Conservation (phyloP, 2,329 filamentous ascomycete species). For the Plenodomus biglobosus region DNA sequence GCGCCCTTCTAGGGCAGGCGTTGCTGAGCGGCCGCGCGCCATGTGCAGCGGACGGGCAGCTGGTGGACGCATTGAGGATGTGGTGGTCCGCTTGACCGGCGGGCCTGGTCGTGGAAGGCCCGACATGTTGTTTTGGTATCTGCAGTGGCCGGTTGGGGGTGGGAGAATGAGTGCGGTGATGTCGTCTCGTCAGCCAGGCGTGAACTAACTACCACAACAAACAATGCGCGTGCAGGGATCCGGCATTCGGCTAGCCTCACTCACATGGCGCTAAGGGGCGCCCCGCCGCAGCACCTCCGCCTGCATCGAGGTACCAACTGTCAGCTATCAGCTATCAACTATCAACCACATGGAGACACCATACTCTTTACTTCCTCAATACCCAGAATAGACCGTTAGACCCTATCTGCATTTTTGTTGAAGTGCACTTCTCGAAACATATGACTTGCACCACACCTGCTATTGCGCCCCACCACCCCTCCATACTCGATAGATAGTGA, state of each 20-base stretch:
- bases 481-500: slow-evolving; percentile 4
- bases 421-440: too few relatives aligned
- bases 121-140: slow-evolving; percentile 50
- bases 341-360: not conserved
- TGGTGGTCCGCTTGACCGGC: slow-evolving; percentile 51
- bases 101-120: slow-evolving; percentile 56
- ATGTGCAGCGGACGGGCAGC: slow-evolving; percentile 54
- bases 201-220: slow-evolving; percentile 23
- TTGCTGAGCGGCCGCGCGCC: slow-evolving; percentile 54
- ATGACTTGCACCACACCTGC: too few relatives aligned
- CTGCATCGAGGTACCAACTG: not conserved
- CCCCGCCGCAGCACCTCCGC: slow-evolving; percentile 7
- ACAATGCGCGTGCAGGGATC: slow-evolving; percentile 15
- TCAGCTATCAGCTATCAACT: not conserved
- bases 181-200: slow-evolving; percentile 19
- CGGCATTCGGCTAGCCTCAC: not conserved
- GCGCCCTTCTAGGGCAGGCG: slow-evolving; percentile 52
- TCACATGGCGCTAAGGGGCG: not conserved
- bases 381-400: not conserved
- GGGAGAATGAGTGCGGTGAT: slow-evolving; percentile 2
- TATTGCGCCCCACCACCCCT: slow-evolving; percentile 18
- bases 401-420: too few relatives aligned
- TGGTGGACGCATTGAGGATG: slow-evolving; percentile 56
- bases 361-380: not conserved
- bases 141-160: slow-evolving; percentile 11